phyloP scores from a whole-genome alignment of 1,284 basidiomycete genomes.

The Microbotryum saponariae region DNA sequence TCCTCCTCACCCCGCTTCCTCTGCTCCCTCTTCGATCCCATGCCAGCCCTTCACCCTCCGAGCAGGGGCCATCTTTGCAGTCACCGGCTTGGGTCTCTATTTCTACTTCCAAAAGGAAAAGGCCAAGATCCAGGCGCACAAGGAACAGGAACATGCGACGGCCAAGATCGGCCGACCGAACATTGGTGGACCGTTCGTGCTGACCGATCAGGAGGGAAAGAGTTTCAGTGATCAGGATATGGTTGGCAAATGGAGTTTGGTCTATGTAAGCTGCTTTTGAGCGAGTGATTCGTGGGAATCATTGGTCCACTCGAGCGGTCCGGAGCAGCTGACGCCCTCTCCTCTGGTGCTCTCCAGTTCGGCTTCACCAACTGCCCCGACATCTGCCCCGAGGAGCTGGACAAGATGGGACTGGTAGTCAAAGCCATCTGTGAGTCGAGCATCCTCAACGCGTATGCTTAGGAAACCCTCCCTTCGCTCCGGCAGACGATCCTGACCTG shows the following conservation, averaged over 20 bases:
- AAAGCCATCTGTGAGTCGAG: constrained; percentile 57
- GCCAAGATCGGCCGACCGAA: constrained; percentile 55
- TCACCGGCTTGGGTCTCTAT: constrained; percentile 71
- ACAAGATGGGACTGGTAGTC: constrained; percentile 86
- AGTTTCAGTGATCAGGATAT: constrained; percentile 77
- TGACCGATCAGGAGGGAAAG: constrained; percentile 60
- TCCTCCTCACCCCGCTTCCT: neutral
- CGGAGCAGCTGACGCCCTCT: neutral
- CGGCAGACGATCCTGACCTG: constrained; percentile 14
- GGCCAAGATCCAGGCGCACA: constrained; percentile 61
- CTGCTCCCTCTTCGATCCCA: neutral
- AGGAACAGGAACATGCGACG: constrained; percentile 40
- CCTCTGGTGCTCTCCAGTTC: constrained; percentile 47
- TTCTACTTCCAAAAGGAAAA: constrained; percentile 88
- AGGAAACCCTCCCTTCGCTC: constrained; percentile 37
- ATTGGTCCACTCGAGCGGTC: neutral
- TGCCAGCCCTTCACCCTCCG: constrained; percentile 67
- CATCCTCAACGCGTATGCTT: neutral
- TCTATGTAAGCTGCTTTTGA: constrained; percentile 52
- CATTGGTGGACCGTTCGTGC: constrained; percentile 81
- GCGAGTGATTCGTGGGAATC: neutral
- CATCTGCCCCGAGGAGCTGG: constrained; percentile 95
- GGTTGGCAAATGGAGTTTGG: constrained; percentile 68
- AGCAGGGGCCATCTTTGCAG: constrained; percentile 72
- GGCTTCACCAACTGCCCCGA: constrained; percentile 97